Base-by-base conservation (phyloP, 768 basidiomycete genomes). In the Calocybe cyanea region DNA sequence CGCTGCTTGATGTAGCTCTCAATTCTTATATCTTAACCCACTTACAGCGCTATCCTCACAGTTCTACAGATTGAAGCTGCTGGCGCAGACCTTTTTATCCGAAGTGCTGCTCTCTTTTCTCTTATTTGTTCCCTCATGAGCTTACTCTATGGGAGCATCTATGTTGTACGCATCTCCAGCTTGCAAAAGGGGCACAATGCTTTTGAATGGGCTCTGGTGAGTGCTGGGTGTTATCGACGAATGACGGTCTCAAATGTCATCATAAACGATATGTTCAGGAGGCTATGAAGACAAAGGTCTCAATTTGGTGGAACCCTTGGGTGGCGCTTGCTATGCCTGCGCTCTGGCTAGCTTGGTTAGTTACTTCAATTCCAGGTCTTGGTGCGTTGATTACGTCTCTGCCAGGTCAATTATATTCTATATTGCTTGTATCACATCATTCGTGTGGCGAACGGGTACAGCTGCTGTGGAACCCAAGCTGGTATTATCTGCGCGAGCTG, bases 111-210 rank as follows among this genome's bases (percentile, higher is more conserved):
- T 0, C 63, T 87, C 3, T 57, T 84, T 17, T 84, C 83, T 2
- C 64, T 88, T 15, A 67, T 80, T 0, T 85, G 77, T 24, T 80
- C 83, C 2, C 54, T 87, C 46, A 80, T 86, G 77, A 86, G 84
- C 52, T 65, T 88, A 15, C 74, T 75, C 3, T 89, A 79, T 55
- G 86, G 86, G 0, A 85, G 86, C 51, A 72, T 85, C 39, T 89
- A 84, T 60, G 86, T 84, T 11, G 68, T 87, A n/a, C 69, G 83
- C 19, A 87, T 87, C 47, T 77, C 77, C 7, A 78, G 75, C 1
- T 87, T 88, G 86, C 71, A 76, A 32, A 82, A 72, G 50, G 83
- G 87, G 77, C 70, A 79, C 53, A 77, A 79, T 47, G 85, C 86
- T 1, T 77, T 80, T 3, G 72, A 76, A 40, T 88, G 85, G 82